Percentiles rank a stretch among this genome's conserved stretches.
These are phyloP conservation scores for Ailanthus altissimus DNA, from an alignment of 345 rosid species.

Conservation along the genomic window DNA sequence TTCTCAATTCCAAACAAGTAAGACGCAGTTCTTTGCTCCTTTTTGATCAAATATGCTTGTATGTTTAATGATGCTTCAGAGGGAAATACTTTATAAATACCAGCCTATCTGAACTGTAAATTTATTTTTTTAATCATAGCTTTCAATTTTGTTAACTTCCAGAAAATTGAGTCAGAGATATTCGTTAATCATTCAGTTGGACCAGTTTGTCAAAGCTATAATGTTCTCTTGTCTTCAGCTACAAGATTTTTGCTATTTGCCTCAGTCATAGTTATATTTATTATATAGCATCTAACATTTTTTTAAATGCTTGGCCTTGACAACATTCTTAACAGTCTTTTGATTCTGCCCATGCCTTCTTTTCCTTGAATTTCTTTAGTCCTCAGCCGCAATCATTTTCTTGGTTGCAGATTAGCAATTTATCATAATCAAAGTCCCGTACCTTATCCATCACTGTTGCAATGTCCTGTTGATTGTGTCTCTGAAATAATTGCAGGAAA, in stretches of 20 bases:
- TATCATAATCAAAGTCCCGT: neutral
- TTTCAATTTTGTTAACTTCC: neutral
- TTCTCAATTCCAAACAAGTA: constrained; percentile 97
- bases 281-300: neutral
- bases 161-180: neutral
- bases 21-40: constrained; percentile 27
- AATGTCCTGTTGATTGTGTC: too few species aligned
- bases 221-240: neutral
- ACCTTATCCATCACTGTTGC: too few species aligned
- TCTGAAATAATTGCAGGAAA: too few species aligned
- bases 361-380: neutral
- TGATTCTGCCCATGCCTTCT: neutral
- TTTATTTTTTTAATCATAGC: neutral
- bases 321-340: neutral
- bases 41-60: constrained; percentile 12
- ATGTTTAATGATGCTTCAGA: neutral
- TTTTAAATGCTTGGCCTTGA: neutral
- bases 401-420: neutral
- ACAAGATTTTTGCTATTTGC: neutral
- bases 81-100: neutral
- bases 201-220: neutral
- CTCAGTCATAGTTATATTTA: neutral
- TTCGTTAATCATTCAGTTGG: neutral
- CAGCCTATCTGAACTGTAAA: neutral
- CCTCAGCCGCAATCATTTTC: neutral